Evolutionary conservation across 2,329 filamentous ascomycete species (phyloP), one percentile per base, ranked within the genome.

Genomic region (Pestalotiopsis fici): DNA sequence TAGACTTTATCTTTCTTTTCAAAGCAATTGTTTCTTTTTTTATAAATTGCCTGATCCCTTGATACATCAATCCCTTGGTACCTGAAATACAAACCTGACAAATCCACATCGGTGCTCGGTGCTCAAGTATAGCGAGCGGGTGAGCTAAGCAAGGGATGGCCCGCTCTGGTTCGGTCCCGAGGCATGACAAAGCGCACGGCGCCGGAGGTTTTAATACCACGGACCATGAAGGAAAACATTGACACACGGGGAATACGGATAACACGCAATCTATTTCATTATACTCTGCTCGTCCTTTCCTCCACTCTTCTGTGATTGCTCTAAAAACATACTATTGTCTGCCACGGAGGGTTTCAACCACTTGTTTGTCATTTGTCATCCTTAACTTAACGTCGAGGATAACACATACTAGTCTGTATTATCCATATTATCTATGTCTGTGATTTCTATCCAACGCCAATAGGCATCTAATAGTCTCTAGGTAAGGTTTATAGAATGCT

Each of bases 341-440:
- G n/a, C n/a, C n/a, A n/a, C n/a, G n/a, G n/a, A n/a, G n/a, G n/a
- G n/a, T n/a, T n/a, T n/a, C n/a, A n/a, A n/a, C n/a, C n/a, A n/a
- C n/a, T n/a, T n/a, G n/a, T n/a, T n/a, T n/a, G n/a, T n/a, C n/a
- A n/a, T n/a, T n/a, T n/a, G n/a, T n/a, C n/a, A n/a, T n/a, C n/a
- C n/a, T n/a, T n/a, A n/a, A n/a, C n/a, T n/a, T n/a, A n/a, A n/a
- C n/a, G n/a, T n/a, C n/a, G n/a, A 50, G 43, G 9, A 15, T 31
- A 25, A 28, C 27, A 57, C 23, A n/a, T n/a, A n/a, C n/a, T n/a
- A n/a, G n/a, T n/a, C n/a, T n/a, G 27, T 27, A 57, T 31, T 57
- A 57, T 57, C n/a, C 55, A 57, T 57, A 57, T 31, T 57, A 31
- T 57, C 25, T 57, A 57, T 57, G 55, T 50, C 43, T 50, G 43